Percentiles rank a stretch among this genome's conserved stretches.
Evolutionary conservation across 2,329 filamentous ascomycete genomes (phyloP).

Genomic region (Elsinoe necatrix): DNA sequence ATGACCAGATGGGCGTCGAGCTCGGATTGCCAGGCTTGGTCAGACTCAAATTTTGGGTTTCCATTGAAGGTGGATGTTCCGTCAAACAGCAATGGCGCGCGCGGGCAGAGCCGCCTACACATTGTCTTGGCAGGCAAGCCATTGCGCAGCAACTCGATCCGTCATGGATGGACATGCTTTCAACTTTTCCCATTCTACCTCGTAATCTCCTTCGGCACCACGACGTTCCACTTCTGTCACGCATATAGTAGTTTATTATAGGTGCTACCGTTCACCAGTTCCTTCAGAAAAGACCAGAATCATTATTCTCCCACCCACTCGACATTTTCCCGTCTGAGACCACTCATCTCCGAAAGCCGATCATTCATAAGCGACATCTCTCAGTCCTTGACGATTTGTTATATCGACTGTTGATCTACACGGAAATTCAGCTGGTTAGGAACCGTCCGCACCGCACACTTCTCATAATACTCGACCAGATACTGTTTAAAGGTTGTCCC

Average conservation of each 20-base stretch:
- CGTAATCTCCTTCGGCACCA: background rate
- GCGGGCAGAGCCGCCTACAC: background rate
- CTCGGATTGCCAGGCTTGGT: background rate
- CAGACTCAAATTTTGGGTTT: background rate
- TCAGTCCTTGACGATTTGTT: too few relatives aligned
- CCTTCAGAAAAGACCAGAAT: background rate
- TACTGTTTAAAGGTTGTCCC: too few relatives aligned
- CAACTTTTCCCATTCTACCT: background rate
- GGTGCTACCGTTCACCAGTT: background rate
- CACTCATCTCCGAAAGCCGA: conserved; percentile 13
- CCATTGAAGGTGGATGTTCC: background rate
- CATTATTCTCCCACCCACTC: background rate
- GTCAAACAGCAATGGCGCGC: conserved; percentile 2
- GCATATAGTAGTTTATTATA: too few relatives aligned
- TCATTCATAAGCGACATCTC: conserved; percentile 8
- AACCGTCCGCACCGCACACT: too few relatives aligned
- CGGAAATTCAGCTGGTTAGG: too few relatives aligned
- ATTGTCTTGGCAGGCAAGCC: background rate
- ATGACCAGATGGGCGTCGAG: background rate
- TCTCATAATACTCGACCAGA: too few relatives aligned
- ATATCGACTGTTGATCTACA: too few relatives aligned
- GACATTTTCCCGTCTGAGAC: background rate
- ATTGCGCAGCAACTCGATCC: background rate
- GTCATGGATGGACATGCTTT: background rate
- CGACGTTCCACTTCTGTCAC: too few relatives aligned